Conservation (phyloP, 2,329 filamentous ascomycete species). For the Trichophyton mentagrophytes region DNA sequence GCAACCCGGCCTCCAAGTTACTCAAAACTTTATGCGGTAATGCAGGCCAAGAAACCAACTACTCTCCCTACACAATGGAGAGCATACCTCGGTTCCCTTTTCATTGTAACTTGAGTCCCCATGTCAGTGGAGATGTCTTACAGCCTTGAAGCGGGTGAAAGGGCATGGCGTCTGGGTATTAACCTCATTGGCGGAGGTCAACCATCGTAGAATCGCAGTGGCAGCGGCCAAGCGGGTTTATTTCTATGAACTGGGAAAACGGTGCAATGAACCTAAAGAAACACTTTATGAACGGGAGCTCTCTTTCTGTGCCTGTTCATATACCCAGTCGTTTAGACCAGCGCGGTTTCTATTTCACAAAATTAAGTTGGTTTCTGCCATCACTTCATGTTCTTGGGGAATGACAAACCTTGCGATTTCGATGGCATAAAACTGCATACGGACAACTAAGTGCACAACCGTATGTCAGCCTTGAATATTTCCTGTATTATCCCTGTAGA, state of each 20-base stretch:
- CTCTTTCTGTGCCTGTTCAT: slow-evolving; percentile 57
- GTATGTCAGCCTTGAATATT: not conserved
- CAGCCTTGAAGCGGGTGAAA: not conserved
- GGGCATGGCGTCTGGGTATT: too few relatives aligned
- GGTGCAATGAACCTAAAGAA: not conserved
- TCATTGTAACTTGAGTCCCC: not conserved
- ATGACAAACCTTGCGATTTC: slow-evolving; percentile 53
- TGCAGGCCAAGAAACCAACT: too few relatives aligned
- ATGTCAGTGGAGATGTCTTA: not conserved
- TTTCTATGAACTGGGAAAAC: not conserved
- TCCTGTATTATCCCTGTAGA: not conserved
- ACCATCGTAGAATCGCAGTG: not conserved
- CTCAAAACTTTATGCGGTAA: too few relatives aligned
- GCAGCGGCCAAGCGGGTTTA: not conserved
- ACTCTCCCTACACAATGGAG: too few relatives aligned
- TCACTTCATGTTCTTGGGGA: not conserved
- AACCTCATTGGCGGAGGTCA: not conserved
- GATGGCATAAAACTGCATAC: slow-evolving; percentile 75
- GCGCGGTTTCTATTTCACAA: slow-evolving; percentile 53
- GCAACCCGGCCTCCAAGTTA: not conserved
- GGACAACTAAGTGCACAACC: slow-evolving; percentile 38
- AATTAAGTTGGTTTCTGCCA: not conserved
- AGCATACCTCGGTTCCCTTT: too few relatives aligned
- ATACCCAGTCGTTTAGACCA: slow-evolving; percentile 94
- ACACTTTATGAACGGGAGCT: slow-evolving; percentile 5